Conservation (phyloP, 2,329 filamentous ascomycete species). For the Colletotrichum sp. region DNA sequence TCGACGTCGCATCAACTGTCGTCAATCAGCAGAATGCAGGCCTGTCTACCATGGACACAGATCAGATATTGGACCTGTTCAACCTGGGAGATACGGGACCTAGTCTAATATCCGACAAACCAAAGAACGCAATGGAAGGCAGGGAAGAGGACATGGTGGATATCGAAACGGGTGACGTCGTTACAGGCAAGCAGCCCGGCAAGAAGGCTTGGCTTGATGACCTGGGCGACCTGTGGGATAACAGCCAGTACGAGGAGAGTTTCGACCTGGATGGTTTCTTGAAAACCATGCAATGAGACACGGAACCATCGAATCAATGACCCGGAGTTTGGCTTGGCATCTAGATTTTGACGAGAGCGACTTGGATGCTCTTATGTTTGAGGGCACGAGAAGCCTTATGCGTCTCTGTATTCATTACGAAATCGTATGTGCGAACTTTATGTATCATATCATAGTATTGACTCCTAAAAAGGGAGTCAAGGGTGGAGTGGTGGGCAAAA, state of each 20-base stretch:
- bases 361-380: neutral
- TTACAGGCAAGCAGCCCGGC: constrained; percentile 80
- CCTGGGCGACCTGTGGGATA: constrained; percentile 94
- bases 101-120: constrained; percentile 65
- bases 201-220: constrained; percentile 97
- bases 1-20: constrained; percentile 96
- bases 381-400: neutral
- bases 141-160: constrained; percentile 90
- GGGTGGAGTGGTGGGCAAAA: neutral
- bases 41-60: constrained; percentile 94
- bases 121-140: constrained; percentile 62
- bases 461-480: neutral
- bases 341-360: constrained; percentile 12
- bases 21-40: constrained; percentile 99
- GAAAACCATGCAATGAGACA: constrained; percentile 78
- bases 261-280: constrained; percentile 96
- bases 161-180: constrained; percentile 86
- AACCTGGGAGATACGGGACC: constrained; percentile 83
- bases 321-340: constrained; percentile 16
- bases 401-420: constrained; percentile 11
- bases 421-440: constrained; percentile 5
- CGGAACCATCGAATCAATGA: neutral
- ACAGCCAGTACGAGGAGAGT: constrained; percentile 96
- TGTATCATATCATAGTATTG: constrained; percentile 12
- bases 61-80: constrained; percentile 96